Conservation (phyloP, 2,329 filamentous ascomycete species). For the Hymenotorrendiella dingleyae region DNA sequence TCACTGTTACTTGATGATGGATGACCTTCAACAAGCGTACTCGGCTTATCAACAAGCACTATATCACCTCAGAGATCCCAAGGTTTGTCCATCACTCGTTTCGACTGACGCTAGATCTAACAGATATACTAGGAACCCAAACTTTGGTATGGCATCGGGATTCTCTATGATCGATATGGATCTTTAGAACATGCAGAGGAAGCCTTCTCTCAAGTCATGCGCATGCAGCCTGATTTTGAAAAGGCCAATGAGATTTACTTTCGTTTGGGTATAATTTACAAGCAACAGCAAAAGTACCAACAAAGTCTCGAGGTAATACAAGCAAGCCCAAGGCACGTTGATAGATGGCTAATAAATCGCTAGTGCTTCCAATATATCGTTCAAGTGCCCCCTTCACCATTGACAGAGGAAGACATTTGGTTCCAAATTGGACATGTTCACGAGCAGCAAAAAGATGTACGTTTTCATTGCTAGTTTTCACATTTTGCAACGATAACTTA, state of each 20-base stretch:
- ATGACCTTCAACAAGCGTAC: conserved; percentile 94
- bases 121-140: conserved; percentile 68
- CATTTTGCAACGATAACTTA: conserved; percentile 1
- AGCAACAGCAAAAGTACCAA: conserved; percentile 90
- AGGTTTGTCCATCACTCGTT: conserved; percentile 46
- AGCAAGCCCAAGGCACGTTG: no score
- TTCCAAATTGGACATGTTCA: conserved; percentile 99
- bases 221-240: conserved; percentile 94
- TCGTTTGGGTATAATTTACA: conserved; percentile 97
- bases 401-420: conserved; percentile 98
- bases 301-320: conserved; percentile 79
- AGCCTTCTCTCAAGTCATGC: conserved; percentile 97
- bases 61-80: conserved; percentile 87
- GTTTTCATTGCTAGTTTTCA: conserved; percentile 33
- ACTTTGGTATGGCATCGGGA: conserved; percentile 98
- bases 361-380: conserved; percentile 99
- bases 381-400: conserved; percentile 78
- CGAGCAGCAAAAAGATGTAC: conserved; percentile 96
- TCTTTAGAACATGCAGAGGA: conserved; percentile 96
- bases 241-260: conserved; percentile 99
- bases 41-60: conserved; percentile 93
- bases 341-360: no score
- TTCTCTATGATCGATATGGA: conserved; percentile 93
- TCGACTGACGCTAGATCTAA: conserved; percentile 8
- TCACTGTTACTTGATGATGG: conserved; percentile 99